A percentile compares a stretch with the other conserved stretches of the same genome.
phyloP scores from a whole-genome alignment of 2,329 filamentous ascomycete species.

The Chlorencoelia australis region DNA sequence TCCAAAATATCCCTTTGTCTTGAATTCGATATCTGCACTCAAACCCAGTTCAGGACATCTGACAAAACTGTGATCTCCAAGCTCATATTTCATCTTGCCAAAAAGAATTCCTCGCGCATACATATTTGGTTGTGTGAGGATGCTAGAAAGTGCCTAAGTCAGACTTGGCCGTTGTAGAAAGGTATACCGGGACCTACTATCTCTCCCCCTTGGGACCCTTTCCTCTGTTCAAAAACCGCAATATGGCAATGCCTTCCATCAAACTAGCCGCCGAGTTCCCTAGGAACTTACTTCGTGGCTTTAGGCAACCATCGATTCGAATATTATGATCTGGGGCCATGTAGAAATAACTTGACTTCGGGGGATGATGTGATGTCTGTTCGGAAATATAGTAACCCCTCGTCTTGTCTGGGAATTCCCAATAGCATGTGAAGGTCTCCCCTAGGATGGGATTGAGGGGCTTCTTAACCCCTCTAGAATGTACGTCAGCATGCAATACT shows the following conservation, averaged over 20 bases:
- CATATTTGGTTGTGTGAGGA: constrained; percentile 97
- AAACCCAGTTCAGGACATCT: constrained; percentile 82
- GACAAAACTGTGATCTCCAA: constrained; percentile 91
- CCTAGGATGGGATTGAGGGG: constrained; percentile 93
- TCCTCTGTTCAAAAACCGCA: constrained; percentile 73
- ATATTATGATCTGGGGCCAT: constrained; percentile 92
- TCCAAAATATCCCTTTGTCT: constrained; percentile 94
- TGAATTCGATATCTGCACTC: constrained; percentile 90
- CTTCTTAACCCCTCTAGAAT: constrained; percentile 82
- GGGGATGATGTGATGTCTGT: constrained; percentile 95
- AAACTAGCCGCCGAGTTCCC: constrained; percentile 95
- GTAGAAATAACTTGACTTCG: constrained; percentile 98
- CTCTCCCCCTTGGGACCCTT: constrained; percentile 60
- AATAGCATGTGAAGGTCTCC: constrained; percentile 90
- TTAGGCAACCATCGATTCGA: constrained; percentile 88
- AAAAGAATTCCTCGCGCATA: constrained; percentile 95
- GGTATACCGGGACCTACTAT: constrained; percentile 39
- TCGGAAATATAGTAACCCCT: constrained; percentile 93
- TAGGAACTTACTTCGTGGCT: constrained; percentile 88
- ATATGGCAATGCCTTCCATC: constrained; percentile 92
- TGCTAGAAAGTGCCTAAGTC: constrained; percentile 26
- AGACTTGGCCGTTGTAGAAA: neutral
- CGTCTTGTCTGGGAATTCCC: constrained; percentile 79
- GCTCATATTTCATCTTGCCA: constrained; percentile 98
- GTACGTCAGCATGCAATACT: constrained; percentile 2